Conservation (phyloP, 1,284 basidiomycete species). For the Ustilago vetiveriae region DNA sequence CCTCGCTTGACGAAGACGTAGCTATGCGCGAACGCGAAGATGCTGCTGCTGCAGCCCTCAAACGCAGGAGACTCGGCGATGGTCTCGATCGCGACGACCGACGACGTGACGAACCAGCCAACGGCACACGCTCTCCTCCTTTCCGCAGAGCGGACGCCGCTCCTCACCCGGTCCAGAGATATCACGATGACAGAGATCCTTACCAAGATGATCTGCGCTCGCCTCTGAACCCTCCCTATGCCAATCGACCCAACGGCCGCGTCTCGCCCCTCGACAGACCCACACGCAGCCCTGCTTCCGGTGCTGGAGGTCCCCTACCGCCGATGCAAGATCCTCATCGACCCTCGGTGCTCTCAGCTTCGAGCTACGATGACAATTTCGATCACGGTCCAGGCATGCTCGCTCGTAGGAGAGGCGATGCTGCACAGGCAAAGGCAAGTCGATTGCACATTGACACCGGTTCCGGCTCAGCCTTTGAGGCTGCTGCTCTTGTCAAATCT, state of each 20-base stretch:
- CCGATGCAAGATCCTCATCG: conserved; percentile 38
- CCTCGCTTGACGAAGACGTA: conserved; percentile 17
- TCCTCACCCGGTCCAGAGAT: conserved; percentile 24
- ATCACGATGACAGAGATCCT: conserved; percentile 34
- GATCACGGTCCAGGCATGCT: conserved; percentile 44
- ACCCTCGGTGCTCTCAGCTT: conserved; percentile 35
- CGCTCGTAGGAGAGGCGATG: conserved; percentile 59
- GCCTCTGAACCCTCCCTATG: conserved; percentile 22
- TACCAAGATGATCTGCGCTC: conserved; percentile 40
- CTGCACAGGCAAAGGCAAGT: conserved; percentile 60
- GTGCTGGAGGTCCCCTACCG: conserved; percentile 25
- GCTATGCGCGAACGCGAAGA: conserved; percentile 47
- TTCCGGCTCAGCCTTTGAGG: conserved; percentile 20
- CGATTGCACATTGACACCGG: conserved; percentile 57
- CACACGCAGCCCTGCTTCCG: conserved; percentile 29
- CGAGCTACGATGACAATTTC: conserved; percentile 32
- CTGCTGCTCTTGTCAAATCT: conserved; percentile 6
- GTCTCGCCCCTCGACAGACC: conserved; percentile 33
- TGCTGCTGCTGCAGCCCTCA: conserved; percentile 22
- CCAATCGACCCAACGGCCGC: conserved; percentile 30
- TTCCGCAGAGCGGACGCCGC: conserved; percentile 31
- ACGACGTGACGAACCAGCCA: conserved; percentile 26
- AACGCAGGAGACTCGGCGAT: conserved; percentile 41
- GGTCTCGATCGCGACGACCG: conserved; percentile 34
- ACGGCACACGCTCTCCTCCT: conserved; percentile 32